A percentile compares a stretch with the other conserved stretches of the same genome.
These are phyloP conservation scores for Fusarium miscanthi DNA, from an alignment of 2,329 filamentous ascomycete species.

Conservation along the genomic window DNA sequence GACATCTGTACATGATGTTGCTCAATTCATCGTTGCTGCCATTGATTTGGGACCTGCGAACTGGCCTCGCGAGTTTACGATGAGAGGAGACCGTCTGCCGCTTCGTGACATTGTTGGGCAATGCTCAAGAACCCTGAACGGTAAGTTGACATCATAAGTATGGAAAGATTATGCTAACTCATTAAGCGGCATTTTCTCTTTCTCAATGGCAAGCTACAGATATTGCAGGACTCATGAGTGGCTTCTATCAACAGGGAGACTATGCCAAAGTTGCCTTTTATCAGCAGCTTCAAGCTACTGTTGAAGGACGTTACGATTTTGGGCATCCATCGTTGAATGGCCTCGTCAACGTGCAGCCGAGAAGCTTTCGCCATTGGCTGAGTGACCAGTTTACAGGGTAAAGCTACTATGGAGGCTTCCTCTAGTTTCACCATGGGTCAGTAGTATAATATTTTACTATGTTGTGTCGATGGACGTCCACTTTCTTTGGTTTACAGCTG, in stretches of 20 bases:
- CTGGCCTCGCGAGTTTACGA: constrained; percentile 77
- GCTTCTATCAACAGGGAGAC: constrained; percentile 60
- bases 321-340: constrained; percentile 69
- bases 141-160: constrained; percentile 43
- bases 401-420: neutral
- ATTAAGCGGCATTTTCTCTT: constrained; percentile 54
- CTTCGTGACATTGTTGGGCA: constrained; percentile 68
- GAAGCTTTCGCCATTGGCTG: constrained; percentile 67
- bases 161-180: constrained; percentile 29
- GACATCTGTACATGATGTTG: constrained; percentile 77
- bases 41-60: constrained; percentile 67
- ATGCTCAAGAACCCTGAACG: constrained; percentile 61
- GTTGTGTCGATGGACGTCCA: neutral
- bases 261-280: constrained; percentile 64
- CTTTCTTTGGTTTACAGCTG: constrained; percentile 3
- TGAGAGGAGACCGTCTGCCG: constrained; percentile 74
- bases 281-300: constrained; percentile 73
- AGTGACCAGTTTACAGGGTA: constrained; percentile 4
- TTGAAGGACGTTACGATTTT: constrained; percentile 75
- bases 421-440: neutral
- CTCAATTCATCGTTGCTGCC: constrained; percentile 76
- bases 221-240: constrained; percentile 53
- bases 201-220: constrained; percentile 54
- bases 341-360: constrained; percentile 58
- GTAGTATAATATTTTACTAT: neutral